Base-by-base conservation (phyloP, 441 rosid species). In the Lepidium campestre region DNA sequence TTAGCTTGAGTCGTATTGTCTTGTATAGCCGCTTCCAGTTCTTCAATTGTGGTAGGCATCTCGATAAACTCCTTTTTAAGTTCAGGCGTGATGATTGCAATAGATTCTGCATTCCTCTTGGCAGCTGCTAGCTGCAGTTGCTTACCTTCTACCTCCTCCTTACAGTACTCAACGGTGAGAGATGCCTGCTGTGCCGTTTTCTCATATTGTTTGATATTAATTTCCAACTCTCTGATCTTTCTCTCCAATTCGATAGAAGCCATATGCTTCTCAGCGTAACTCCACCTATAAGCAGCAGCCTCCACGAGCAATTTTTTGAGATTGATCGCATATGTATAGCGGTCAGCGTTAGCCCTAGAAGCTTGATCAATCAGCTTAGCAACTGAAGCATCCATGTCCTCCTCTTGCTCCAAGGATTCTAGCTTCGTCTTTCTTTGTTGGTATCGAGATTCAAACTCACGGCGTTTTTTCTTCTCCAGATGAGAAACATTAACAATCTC, bases 41-140 rank as follows among this genome's bases (percentile, higher is more conserved):
- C 97, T 84, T 91, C 99, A 41, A 94, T 73, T 22, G 97, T 91
- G 25, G 88, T 79, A 49, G 98, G 97, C 98, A 94, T 89, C 90
- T 91, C 88, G 70, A 81, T 81, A 75, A 94, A 94, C 47, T 81
- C 87, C 79, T 77, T 81, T 68, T 72, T 84, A 69, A 91, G 93
- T 70, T 86, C 90, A 42, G 96, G 90, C 68, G 97, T 91, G 60
- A 94, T 85, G 54, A 64, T 31, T 19, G 96, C 85, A 70, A 91
- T 73, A 46, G 94, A 83, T 78, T 94, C 99, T 65, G 99, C 97
- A 61, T 77, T 64, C 72, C 75, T 82, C 83, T 94, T 94, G 65
- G 97, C 96, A 71, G 80, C 78, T 72, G 82, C 70, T 34, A 94
- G 88, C 65, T 66, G 81, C 59, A 63, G 59, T 70, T 79, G 84